These are phyloP conservation scores for Plasmodium inui DNA, from an alignment of 169 alveolate genomes.

Conservation along the genomic window DNA sequence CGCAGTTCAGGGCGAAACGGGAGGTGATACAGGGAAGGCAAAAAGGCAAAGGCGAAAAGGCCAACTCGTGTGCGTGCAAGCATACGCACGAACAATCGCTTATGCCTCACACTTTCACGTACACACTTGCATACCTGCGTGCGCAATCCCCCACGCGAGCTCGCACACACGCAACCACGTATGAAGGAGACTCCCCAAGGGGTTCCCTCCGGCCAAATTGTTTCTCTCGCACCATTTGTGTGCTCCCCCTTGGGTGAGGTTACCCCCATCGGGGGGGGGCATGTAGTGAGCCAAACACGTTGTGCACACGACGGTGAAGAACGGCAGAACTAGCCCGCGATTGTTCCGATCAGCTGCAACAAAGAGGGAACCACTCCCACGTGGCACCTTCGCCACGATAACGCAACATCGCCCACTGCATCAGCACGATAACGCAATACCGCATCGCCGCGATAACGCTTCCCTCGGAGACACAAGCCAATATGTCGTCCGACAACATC, in stretches of 20 bases:
- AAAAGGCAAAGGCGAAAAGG: neutral
- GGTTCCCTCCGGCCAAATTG: neutral
- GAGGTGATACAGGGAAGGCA: neutral
- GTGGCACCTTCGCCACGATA: neutral
- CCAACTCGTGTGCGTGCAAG: neutral
- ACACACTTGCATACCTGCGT: neutral
- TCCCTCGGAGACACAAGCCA: neutral
- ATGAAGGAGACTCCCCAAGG: neutral
- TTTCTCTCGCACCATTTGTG: neutral
- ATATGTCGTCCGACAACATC: constrained; percentile 9
- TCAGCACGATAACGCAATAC: neutral
- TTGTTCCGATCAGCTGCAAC: neutral
- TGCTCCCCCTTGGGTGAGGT: neutral
- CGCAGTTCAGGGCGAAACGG: neutral
- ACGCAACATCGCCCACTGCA: too few species aligned
- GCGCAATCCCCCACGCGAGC: neutral
- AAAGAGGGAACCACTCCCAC: neutral
- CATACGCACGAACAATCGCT: neutral
- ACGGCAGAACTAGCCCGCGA: neutral
- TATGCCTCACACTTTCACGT: neutral
- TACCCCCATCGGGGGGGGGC: neutral
- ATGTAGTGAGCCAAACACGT: neutral
- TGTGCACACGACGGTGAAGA: neutral
- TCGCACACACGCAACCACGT: neutral
- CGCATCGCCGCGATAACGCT: neutral